A percentile compares a stretch with the other conserved stretches of the same genome.
Evolutionary conservation across 768 basidiomycete species (phyloP).

Genomic region (Phylloporus rhodoxanthus): DNA sequence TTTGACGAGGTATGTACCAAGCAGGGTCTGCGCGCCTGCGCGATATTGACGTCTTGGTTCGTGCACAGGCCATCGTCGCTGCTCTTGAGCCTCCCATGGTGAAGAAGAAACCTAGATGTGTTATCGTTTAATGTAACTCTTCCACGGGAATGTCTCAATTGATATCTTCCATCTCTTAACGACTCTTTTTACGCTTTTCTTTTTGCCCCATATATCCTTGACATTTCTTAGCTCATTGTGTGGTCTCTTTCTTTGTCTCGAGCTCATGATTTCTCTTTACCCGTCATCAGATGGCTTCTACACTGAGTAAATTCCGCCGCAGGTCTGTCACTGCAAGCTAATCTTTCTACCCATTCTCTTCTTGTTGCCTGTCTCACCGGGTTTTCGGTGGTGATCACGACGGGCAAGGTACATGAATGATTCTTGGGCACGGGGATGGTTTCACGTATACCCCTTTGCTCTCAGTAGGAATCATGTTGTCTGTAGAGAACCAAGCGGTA

Average conservation of each 20-base stretch:
- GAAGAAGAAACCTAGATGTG: slow-evolving; percentile 74
- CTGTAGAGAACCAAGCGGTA: neutral
- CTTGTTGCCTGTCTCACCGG: slow-evolving; percentile 6
- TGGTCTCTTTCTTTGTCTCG: slow-evolving; percentile 12
- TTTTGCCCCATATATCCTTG: slow-evolving; percentile 34
- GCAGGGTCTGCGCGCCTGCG: neutral
- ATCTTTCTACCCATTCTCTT: slow-evolving; percentile 11
- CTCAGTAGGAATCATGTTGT: slow-evolving; percentile 15
- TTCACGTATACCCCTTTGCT: slow-evolving; percentile 15
- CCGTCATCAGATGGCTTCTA: slow-evolving; percentile 17
- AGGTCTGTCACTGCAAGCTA: slow-evolving; percentile 18
- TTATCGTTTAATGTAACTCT: slow-evolving; percentile 63
- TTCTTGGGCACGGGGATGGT: slow-evolving; percentile 9
- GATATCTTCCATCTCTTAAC: slow-evolving; percentile 32
- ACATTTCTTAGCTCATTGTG: slow-evolving; percentile 24
- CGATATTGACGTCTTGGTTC: slow-evolving; percentile 7
- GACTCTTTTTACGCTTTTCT: slow-evolving; percentile 29
- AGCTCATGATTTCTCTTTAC: slow-evolving; percentile 22
- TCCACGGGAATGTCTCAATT: slow-evolving; percentile 23
- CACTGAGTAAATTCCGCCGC: slow-evolving; percentile 24
- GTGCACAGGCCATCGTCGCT: slow-evolving; percentile 81
- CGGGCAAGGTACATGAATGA: slow-evolving; percentile 12
- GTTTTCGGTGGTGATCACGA: slow-evolving; percentile 6
- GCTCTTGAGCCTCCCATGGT: slow-evolving; percentile 95
- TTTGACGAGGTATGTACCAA: slow-evolving; percentile 93